Conservation (phyloP, 1,284 basidiomycete species). For the Mycosarcoma maydis region DNA sequence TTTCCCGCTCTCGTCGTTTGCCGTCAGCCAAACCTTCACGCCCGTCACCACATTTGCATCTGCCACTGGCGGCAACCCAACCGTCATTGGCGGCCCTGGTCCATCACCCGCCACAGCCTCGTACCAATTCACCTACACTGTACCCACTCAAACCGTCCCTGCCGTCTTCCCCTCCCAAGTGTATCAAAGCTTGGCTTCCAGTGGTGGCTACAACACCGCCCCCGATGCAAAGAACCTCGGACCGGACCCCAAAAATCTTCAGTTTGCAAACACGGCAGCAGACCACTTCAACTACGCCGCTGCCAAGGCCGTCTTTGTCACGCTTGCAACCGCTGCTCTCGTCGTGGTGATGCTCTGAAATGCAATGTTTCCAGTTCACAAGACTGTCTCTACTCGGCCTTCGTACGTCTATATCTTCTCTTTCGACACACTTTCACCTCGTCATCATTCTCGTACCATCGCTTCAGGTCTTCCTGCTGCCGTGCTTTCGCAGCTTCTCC, state of each 20-base stretch:
- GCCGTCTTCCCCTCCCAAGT: constrained; percentile 27
- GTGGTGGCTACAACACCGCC: constrained; percentile 20
- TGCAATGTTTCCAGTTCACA: too few species aligned
- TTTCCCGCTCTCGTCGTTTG: constrained; percentile 42
- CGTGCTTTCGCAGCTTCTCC: too few species aligned
- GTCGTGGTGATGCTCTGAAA: constrained; percentile 25
- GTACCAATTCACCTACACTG: constrained; percentile 44
- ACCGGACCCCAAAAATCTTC: constrained; percentile 30
- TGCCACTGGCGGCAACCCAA: constrained; percentile 36
- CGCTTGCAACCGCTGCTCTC: constrained; percentile 14
- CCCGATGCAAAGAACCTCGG: constrained; percentile 17
- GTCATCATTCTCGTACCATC: too few species aligned
- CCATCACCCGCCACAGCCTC: constrained; percentile 37
- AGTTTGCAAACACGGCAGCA: constrained; percentile 19
- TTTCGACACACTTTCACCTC: too few species aligned
- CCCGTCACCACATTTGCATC: constrained; percentile 46
- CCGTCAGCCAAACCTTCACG: constrained; percentile 40
- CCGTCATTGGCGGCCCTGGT: constrained; percentile 50
- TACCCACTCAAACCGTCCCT: constrained; percentile 36
- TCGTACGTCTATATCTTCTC: neutral
- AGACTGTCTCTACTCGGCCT: constrained; percentile 10
- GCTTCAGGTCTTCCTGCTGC: neutral
- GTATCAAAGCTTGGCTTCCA: constrained; percentile 19
- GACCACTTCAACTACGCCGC: constrained; percentile 17
- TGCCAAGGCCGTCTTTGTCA: constrained; percentile 29